Conservation (phyloP, 1,284 basidiomycete species). For the Spongispora temasekensis region DNA sequence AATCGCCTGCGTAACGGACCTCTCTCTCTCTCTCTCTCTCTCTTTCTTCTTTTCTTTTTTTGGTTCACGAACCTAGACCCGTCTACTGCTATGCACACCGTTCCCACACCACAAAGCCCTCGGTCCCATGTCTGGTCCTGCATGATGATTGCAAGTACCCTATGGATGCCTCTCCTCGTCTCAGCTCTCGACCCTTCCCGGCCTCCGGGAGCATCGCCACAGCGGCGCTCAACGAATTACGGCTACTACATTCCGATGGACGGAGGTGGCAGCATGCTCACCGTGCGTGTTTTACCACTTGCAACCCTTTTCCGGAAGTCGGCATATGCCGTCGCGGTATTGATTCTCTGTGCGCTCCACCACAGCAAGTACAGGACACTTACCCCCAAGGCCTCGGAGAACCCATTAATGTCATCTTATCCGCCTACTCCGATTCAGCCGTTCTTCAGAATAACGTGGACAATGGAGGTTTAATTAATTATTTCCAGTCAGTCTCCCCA, state of each 20-base stretch:
- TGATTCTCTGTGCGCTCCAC: background rate
- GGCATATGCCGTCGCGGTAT: constrained; percentile 1
- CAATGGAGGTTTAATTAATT: constrained; percentile 81
- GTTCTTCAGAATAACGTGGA: constrained; percentile 66
- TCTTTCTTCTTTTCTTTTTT: no score
- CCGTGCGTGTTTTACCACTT: constrained; percentile 37
- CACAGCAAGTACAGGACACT: constrained; percentile 58
- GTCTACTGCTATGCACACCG: background rate
- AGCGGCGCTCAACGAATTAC: constrained; percentile 25
- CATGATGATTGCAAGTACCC: constrained; percentile 5
- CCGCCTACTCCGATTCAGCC: constrained; percentile 73
- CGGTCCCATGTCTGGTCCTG: constrained; percentile 5
- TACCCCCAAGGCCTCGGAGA: constrained; percentile 81
- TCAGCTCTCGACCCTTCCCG: constrained; percentile 5
- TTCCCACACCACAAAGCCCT: constrained; percentile 11
- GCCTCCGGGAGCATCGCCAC: no score
- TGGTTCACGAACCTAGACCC: background rate
- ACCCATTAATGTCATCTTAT: constrained; percentile 87
- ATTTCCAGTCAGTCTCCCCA: constrained; percentile 57
- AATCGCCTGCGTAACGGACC: background rate
- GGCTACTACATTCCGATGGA: constrained; percentile 49
- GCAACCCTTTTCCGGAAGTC: background rate
- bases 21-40: no score
- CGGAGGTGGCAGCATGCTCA: constrained; percentile 49
- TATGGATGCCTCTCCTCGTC: constrained; percentile 13